These are phyloP conservation scores for Aureobasidium sp. DNA, from an alignment of 2,329 filamentous ascomycete genomes.

Conservation along the genomic window DNA sequence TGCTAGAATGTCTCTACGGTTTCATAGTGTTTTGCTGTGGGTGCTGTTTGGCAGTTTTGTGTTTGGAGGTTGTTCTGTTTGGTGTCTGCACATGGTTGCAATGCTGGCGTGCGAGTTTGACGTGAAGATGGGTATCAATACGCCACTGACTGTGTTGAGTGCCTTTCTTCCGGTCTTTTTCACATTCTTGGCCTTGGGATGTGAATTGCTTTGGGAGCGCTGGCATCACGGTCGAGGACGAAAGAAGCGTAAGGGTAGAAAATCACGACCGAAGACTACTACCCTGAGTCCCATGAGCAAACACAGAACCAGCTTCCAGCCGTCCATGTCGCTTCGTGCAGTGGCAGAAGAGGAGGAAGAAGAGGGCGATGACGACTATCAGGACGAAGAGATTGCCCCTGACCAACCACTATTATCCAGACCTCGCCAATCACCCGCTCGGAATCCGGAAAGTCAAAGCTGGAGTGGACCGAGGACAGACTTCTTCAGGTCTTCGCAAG, in stretches of 20 bases:
- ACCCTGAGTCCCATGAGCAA: conserved; percentile 1
- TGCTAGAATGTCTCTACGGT: conserved; percentile 25
- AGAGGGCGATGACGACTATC: background rate
- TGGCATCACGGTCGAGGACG: conserved; percentile 18
- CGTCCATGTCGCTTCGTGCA: background rate
- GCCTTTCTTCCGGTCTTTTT: conserved; percentile 19
- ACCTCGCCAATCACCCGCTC: background rate
- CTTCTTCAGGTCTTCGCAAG: background rate
- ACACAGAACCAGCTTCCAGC: background rate
- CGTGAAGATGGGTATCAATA: conserved; percentile 26
- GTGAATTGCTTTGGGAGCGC: conserved; percentile 26
- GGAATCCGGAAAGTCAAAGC: background rate
- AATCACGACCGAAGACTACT: background rate
- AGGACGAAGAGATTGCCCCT: conserved; percentile 5
- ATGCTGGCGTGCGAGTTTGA: conserved; percentile 30
- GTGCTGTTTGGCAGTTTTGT: conserved; percentile 26
- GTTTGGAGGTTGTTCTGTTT: conserved; percentile 30
- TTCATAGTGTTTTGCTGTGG: conserved; percentile 27
- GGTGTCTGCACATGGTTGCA: conserved; percentile 29
- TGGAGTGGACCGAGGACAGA: background rate
- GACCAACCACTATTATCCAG: background rate
- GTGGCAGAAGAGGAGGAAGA: conserved; percentile 6
- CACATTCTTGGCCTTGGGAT: conserved; percentile 20
- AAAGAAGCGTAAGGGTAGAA: conserved; percentile 8
- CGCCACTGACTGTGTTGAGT: conserved; percentile 24